Percentiles rank a stretch among this genome's conserved stretches.
phyloP scores from a whole-genome alignment of 331 rosid genomes.

The Quercus tomentella region DNA sequence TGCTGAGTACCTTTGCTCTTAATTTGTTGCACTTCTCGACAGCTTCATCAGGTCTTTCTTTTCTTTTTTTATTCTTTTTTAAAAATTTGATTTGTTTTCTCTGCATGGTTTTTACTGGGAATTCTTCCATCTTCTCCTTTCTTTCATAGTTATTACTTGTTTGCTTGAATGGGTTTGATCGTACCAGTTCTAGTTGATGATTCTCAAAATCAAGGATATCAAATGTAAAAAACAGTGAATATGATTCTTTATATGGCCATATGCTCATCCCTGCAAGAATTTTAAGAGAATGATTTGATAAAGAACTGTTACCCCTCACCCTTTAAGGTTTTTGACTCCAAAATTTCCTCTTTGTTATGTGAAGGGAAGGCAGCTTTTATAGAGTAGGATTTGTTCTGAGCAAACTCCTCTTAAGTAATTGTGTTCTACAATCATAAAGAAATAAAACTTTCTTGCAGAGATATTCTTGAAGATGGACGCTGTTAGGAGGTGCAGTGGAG shows the following conservation, averaged over 20 bases:
- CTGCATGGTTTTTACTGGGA: neutral
- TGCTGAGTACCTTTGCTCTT: no score
- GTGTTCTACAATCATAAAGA: neutral
- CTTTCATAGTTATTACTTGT: neutral
- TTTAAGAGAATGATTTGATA: neutral
- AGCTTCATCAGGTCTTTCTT: slow-evolving; percentile 6
- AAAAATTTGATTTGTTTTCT: slow-evolving; percentile 5
- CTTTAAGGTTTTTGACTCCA: no score
- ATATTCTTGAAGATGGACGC: slow-evolving; percentile 46
- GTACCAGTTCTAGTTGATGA: neutral
- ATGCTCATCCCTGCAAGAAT: neutral
- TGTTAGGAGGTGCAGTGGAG: slow-evolving; percentile 26
- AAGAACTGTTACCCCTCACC: neutral
- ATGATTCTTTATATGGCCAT: neutral
- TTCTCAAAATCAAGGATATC: neutral
- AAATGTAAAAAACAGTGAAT: neutral
- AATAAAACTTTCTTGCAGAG: slow-evolving; percentile 26
- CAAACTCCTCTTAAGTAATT: neutral
- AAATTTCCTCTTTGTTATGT: neutral
- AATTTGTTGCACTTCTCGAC: neutral
- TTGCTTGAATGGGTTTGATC: neutral
- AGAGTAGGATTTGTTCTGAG: neutral
- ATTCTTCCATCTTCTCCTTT: neutral
- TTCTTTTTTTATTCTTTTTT: neutral
- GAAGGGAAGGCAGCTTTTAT: neutral